Evolutionary conservation across 108 stramenopile genomes (phyloP).

Genomic region (Nitzschia inconspicua): DNA sequence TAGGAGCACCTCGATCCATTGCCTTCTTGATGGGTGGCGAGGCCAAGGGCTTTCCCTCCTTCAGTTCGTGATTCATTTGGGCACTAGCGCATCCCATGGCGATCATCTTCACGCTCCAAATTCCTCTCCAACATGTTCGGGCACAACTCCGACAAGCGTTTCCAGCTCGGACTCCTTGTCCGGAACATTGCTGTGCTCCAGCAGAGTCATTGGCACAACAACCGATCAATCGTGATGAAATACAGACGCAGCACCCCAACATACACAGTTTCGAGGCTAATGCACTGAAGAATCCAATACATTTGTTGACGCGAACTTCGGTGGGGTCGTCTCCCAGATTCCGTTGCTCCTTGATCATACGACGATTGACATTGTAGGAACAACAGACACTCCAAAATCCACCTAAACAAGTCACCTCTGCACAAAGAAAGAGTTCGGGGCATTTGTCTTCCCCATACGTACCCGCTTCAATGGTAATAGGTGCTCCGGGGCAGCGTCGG

Average conservation of each 20-base stretch:
- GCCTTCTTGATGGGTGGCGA: slow-evolving; percentile 5
- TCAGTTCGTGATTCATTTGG: slow-evolving; percentile 48
- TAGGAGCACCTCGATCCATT: slow-evolving; percentile 26
- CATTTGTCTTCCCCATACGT: slow-evolving; percentile 58
- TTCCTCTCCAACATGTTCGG: slow-evolving; percentile 49
- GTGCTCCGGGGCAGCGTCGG: slow-evolving; percentile 41
- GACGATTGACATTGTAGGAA: slow-evolving; percentile 59
- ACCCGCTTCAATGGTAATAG: slow-evolving; percentile 53
- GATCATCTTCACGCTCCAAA: slow-evolving; percentile 40
- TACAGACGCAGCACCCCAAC: slow-evolving; percentile 29
- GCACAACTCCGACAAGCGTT: slow-evolving; percentile 48
- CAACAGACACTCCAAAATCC: slow-evolving; percentile 55
- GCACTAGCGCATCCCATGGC: slow-evolving; percentile 52
- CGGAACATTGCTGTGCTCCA: slow-evolving; percentile 59
- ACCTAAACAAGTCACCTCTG: slow-evolving; percentile 44
- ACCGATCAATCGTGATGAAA: slow-evolving; percentile 32
- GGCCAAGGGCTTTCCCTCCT: slow-evolving; percentile 22
- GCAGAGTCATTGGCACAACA: slow-evolving; percentile 44
- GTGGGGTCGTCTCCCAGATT: slow-evolving; percentile 50
- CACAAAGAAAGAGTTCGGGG: slow-evolving; percentile 46
- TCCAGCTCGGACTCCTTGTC: slow-evolving; percentile 44
- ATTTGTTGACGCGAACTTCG: slow-evolving; percentile 48
- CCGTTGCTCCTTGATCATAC: slow-evolving; percentile 44
- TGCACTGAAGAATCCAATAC: slow-evolving; percentile 36
- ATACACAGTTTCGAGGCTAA: slow-evolving; percentile 27